phyloP scores from a whole-genome alignment of 2,329 filamentous ascomycete genomes.

The Claviceps sp. region DNA sequence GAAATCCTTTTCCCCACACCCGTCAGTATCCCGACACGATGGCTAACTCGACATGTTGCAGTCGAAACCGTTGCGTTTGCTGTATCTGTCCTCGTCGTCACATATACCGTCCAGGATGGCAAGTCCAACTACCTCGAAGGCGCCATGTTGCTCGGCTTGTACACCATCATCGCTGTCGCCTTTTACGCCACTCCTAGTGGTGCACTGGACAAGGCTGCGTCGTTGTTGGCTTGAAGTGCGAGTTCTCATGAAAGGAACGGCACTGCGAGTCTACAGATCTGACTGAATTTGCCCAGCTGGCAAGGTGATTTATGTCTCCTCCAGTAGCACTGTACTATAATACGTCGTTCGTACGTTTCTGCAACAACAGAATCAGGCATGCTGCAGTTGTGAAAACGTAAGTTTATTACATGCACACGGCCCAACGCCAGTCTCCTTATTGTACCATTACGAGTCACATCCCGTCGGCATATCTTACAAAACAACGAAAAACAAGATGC shows the following conservation, averaged over 20 bases:
- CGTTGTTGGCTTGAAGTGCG: neutral
- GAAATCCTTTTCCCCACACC: too few relatives aligned
- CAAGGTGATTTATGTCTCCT: conserved; percentile 34
- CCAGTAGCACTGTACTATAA: conserved; percentile 30
- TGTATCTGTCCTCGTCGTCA: conserved; percentile 61
- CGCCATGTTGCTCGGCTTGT: conserved; percentile 47
- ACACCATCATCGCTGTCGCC: conserved; percentile 46
- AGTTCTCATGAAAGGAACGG: neutral
- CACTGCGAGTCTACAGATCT: too few relatives aligned
- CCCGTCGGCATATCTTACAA: too few relatives aligned
- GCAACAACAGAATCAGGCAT: neutral
- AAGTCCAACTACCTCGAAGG: conserved; percentile 78
- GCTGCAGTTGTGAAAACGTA: neutral
- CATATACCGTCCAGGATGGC: conserved; percentile 65
- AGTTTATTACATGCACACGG: too few relatives aligned
- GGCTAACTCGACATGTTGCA: conserved; percentile 10
- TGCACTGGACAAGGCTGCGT: conserved; percentile 26
- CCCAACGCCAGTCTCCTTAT: too few relatives aligned
- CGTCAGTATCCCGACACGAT: too few relatives aligned
- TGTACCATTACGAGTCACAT: too few relatives aligned
- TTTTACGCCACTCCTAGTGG: conserved; percentile 42
- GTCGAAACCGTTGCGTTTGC: conserved; percentile 69
- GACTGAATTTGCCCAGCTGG: too few relatives aligned
- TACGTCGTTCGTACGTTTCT: neutral
- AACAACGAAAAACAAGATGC: too few relatives aligned